These are phyloP conservation scores for Kurtzmaniella fragi DNA, from an alignment of 805 yeast species.

Conservation along the genomic window DNA sequence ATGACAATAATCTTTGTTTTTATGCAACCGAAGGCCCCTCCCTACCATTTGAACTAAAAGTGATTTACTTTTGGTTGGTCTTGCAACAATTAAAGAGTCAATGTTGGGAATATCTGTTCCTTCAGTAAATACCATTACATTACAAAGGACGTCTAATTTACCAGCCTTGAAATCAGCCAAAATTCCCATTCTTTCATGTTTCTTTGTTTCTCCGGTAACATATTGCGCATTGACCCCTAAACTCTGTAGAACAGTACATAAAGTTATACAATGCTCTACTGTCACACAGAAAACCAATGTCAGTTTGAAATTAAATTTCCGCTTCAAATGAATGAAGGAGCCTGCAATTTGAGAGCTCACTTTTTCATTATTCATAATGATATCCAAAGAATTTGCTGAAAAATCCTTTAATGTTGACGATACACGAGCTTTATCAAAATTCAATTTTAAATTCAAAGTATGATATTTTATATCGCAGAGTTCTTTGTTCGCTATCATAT, in stretches of 20 bases:
- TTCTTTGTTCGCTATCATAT: constrained; percentile 66
- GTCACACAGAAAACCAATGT: constrained; percentile 78
- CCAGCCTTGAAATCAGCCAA: constrained; percentile 60
- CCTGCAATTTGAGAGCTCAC: constrained; percentile 57
- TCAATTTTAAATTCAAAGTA: constrained; percentile 45
- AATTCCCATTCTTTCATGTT: constrained; percentile 45
- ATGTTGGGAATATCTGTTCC: constrained; percentile 93
- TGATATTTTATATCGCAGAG: constrained; percentile 66
- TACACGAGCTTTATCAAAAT: constrained; percentile 28
- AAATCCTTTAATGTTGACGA: constrained; percentile 46
- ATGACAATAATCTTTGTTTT: constrained; percentile 62
- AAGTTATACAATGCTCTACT: constrained; percentile 54
- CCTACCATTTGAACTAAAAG: constrained; percentile 86
- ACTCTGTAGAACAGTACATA: constrained; percentile 48
- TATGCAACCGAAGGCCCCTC: constrained; percentile 68
- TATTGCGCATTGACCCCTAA: constrained; percentile 66
- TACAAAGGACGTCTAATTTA: constrained; percentile 65
- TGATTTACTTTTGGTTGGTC: constrained; percentile 76
- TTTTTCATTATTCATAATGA: constrained; percentile 48
- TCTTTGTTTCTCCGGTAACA: constrained; percentile 63
- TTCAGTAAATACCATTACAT: constrained; percentile 88
- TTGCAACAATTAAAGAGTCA: constrained; percentile 69
- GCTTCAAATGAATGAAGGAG: constrained; percentile 35
- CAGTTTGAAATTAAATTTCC: constrained; percentile 42
- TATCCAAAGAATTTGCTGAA: constrained; percentile 44